These are phyloP conservation scores for Xylaria sp. DNA, from an alignment of 2,329 filamentous ascomycete genomes.

Conservation along the genomic window DNA sequence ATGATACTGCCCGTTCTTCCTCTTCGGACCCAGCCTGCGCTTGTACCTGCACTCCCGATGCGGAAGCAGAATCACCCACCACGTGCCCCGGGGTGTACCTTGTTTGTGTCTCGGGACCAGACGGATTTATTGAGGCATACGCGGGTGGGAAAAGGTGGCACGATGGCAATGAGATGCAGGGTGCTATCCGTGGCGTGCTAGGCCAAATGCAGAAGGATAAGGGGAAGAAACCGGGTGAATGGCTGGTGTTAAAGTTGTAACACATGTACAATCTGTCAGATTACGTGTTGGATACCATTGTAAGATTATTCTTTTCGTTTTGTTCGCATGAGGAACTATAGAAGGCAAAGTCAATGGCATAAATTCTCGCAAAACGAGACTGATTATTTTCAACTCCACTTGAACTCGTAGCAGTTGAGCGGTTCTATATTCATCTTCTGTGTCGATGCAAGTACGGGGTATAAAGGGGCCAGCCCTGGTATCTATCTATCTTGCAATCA, in stretches of 20 bases:
- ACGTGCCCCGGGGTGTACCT: slow-evolving; percentile 65
- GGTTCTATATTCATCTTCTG: slow-evolving; percentile 15
- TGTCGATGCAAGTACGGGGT: slow-evolving; percentile 19
- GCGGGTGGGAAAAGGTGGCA: slow-evolving; percentile 84
- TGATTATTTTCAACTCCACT: not conserved
- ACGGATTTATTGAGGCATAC: slow-evolving; percentile 85
- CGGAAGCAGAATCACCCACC: not conserved
- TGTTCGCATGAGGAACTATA: not conserved
- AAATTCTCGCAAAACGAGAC: not conserved
- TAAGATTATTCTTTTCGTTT: not conserved
- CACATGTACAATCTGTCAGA: not conserved
- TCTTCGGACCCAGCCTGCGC: slow-evolving; percentile 34
- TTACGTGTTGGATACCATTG: not conserved
- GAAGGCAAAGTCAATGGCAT: not conserved
- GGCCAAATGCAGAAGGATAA: slow-evolving; percentile 64
- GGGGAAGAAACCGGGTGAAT: slow-evolving; percentile 49
- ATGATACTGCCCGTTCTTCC: slow-evolving; percentile 40
- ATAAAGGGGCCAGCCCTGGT: slow-evolving; percentile 26
- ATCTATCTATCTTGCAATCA: slow-evolving; percentile 18
- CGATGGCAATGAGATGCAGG: slow-evolving; percentile 77
- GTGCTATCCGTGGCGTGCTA: slow-evolving; percentile 75
- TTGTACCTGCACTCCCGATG: slow-evolving; percentile 42
- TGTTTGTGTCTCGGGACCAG: slow-evolving; percentile 88
- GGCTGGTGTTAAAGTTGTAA: slow-evolving; percentile 65
- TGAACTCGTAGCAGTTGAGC: not conserved